phyloP scores from a whole-genome alignment of 768 basidiomycete species.

The Dentipellis sp. region DNA sequence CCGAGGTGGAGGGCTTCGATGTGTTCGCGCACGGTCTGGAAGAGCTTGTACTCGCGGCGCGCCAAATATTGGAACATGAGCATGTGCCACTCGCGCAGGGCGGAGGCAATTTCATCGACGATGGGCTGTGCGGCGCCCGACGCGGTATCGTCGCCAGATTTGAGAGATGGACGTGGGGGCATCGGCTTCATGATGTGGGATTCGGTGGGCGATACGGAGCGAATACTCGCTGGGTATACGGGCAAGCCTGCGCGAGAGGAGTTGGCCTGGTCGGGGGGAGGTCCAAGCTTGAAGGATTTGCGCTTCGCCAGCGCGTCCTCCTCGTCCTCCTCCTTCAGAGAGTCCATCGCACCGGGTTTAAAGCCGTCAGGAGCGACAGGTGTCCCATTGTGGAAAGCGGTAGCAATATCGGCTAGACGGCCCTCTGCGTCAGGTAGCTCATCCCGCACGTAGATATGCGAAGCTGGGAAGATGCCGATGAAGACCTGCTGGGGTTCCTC shows the following conservation, averaged over 20 bases:
- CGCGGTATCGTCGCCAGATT: conserved; percentile 88
- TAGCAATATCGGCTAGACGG: conserved; percentile 67
- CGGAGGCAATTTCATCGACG: conserved; percentile 95
- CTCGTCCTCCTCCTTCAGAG: conserved; percentile 58
- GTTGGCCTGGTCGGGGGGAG: conserved; percentile 67
- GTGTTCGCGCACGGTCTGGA: conserved; percentile 77
- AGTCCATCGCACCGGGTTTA: conserved; percentile 39
- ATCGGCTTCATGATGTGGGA: conserved; percentile 62
- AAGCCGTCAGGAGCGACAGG: conserved; percentile 32
- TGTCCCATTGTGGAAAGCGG: conserved; percentile 34
- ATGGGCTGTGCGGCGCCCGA: conserved; percentile 81
- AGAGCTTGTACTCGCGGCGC: conserved; percentile 81
- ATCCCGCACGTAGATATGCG: conserved; percentile 81
- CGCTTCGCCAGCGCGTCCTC: conserved; percentile 35
- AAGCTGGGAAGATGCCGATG: conserved; percentile 90
- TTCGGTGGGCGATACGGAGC: conserved; percentile 51
- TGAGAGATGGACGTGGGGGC: conserved; percentile 89
- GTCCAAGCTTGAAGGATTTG: conserved; percentile 64
- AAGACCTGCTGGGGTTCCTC: conserved; percentile 84
- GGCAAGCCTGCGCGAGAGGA: conserved; percentile 64
- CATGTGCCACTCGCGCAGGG: conserved; percentile 91
- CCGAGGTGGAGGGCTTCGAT: conserved; percentile 88
- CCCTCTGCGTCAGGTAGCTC: conserved; percentile 84
- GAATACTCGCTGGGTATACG: conserved; percentile 68
- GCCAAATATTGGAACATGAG: conserved; percentile 89